Base-by-base conservation (phyloP, 169 alveolate species). In the Plasmodium reichenowi region DNA sequence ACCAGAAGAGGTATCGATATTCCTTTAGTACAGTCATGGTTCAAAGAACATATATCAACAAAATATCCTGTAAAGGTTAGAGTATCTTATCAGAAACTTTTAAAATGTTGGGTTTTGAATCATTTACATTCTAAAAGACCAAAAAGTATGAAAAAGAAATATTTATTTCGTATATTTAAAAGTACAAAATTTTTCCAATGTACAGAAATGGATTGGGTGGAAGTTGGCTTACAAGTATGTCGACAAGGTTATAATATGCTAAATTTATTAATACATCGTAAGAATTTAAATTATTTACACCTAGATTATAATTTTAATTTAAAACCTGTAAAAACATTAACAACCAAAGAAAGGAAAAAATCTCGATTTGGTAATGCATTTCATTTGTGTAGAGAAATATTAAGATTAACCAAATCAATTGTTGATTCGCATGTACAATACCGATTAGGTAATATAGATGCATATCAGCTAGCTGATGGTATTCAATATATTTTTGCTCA, bases 301-400 rank as follows among this genome's bases (percentile, higher is more conserved):
- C 93, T 99, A 80, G 99, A 99, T 94, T 99, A 98, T 97, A 99
- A 99, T 95, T 99, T 99, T 94, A 98, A 99, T 95, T 93, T 99
- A 92, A 99, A 99, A 87, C 99, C 99, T 5, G 99, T 99, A 68
- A 99, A 99, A 92, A 99, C 99, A 20, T 92, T 99, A 72, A 99
- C 99, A 38, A 99, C 99, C 17, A 99, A 99, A 95, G 99, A 99
- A 91, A 95, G 99, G 74, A 99, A 99, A 97, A 99, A 99, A 92
- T 97, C 99, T 47, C 96, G 99, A 73, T 99, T 99, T 92, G 99
- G 99, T 38, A 99, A 99, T 95, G 99, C 99, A 13, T 99, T 99
- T 96, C 99, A 99, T 93, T 93, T 99, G 75, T 98, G 99, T 89
- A 94, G 99, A 88, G 99, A 99, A 95, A 98, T 99, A 58, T 92